phyloP scores from a whole-genome alignment of 805 yeast species.

The Schizosaccharomyces lindneri region DNA sequence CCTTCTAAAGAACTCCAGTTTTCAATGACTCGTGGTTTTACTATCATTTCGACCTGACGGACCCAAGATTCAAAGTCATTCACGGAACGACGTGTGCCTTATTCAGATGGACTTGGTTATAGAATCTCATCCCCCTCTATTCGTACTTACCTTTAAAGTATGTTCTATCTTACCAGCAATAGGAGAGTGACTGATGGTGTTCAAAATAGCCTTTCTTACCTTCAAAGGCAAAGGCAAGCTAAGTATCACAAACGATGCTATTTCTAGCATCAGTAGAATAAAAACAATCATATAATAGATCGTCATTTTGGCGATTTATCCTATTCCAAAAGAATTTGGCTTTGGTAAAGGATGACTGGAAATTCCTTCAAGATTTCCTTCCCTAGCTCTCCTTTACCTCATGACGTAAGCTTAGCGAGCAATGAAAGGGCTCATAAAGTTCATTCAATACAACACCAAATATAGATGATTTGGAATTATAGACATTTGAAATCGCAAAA shows the following conservation, averaged over 20 bases:
- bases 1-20: no score
- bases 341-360: background rate
- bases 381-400: background rate
- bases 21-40: no score
- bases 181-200: constrained; percentile 41
- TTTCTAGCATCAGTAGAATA: constrained; percentile 50
- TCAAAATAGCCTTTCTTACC: constrained; percentile 41
- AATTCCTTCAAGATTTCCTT: no score
- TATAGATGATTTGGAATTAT: no score
- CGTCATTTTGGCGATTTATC: constrained; percentile 15
- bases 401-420: background rate
- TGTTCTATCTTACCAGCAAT: constrained; percentile 46
- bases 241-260: constrained; percentile 51
- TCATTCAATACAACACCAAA: no score
- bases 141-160: constrained; percentile 9
- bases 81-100: no score
- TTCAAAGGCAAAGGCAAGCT: constrained; percentile 69
- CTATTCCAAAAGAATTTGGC: background rate
- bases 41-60: no score
- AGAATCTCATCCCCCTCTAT: background rate
- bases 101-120: no score
- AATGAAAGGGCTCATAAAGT: no score
- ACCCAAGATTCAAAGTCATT: no score
- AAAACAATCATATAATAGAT: constrained; percentile 29
- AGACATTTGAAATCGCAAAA: no score